Evolutionary conservation across 148 eudicot species (phyloP).

Genomic region (Cornus controversa): DNA sequence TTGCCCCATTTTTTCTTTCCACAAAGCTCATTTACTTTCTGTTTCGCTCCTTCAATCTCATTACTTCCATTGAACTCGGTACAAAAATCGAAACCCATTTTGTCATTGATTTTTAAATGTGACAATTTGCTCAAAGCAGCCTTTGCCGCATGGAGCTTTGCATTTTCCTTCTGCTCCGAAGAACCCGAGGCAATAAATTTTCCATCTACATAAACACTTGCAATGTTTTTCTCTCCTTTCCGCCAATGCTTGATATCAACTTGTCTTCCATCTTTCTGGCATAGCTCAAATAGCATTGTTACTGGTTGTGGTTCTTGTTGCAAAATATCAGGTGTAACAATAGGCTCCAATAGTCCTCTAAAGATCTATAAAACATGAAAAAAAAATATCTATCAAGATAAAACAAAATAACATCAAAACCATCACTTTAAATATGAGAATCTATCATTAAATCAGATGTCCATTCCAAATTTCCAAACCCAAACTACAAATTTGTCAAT

Average conservation of each 20-base stretch:
- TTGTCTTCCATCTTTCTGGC: constrained; percentile 69
- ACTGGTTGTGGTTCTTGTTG: constrained; percentile 71
- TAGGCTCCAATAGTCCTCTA: constrained; percentile 60
- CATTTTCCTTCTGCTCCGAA: constrained; percentile 57
- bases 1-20: constrained; percentile 65
- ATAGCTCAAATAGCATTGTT: constrained; percentile 59
- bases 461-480: neutral
- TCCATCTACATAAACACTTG: constrained; percentile 60
- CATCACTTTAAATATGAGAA: neutral
- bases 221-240: constrained; percentile 40
- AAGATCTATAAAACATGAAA: constrained; percentile 38
- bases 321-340: constrained; percentile 57
- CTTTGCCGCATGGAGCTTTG: constrained; percentile 70
- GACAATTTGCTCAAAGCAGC: constrained; percentile 49
- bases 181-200: constrained; percentile 40
- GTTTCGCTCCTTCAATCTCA: constrained; percentile 69
- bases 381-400: neutral
- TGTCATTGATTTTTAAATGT: constrained; percentile 5
- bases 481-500: neutral
- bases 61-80: constrained; percentile 26
- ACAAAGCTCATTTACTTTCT: constrained; percentile 61
- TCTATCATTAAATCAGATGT: neutral
- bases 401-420: neutral
- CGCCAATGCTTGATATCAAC: constrained; percentile 47
- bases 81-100: constrained; percentile 3